phyloP scores from a whole-genome alignment of 768 basidiomycete species.

The Termitomyces sp. region DNA sequence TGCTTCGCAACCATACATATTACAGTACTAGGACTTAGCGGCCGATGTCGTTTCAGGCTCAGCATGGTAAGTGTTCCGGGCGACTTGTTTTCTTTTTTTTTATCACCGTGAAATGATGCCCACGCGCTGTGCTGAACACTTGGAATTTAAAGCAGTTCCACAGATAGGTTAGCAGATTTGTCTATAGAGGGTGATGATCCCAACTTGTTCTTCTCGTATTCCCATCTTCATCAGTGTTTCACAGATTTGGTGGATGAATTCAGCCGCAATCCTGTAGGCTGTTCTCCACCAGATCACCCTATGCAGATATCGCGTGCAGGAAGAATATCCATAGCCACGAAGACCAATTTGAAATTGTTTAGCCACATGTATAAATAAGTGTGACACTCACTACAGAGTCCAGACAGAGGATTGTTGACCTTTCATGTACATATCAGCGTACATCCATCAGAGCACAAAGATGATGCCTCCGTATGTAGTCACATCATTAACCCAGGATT shows the following conservation, averaged over 20 bases:
- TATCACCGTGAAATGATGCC: too few relatives aligned
- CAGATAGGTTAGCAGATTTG: conserved; percentile 32
- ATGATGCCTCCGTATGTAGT: conserved; percentile 33
- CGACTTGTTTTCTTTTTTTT: too few relatives aligned
- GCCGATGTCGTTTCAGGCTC: too few relatives aligned
- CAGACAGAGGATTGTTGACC: background rate
- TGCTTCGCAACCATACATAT: too few relatives aligned
- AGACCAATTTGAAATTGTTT: conserved; percentile 76
- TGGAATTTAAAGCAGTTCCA: too few relatives aligned
- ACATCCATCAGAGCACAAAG: conserved; percentile 39
- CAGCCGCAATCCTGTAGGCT: conserved; percentile 55
- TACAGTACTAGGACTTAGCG: too few relatives aligned
- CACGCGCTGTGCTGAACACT: too few relatives aligned
- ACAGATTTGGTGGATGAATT: conserved; percentile 59
- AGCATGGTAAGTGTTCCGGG: too few relatives aligned
- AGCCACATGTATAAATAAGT: background rate
- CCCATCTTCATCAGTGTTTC: conserved; percentile 64
- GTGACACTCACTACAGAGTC: background rate
- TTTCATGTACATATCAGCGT: too few relatives aligned
- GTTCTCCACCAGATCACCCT: conserved; percentile 88
- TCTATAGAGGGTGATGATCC: conserved; percentile 86
- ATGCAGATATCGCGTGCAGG: conserved; percentile 77
- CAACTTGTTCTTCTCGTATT: conserved; percentile 66
- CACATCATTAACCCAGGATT: too few relatives aligned
- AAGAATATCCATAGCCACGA: conserved; percentile 84